Conservation (phyloP, 805 yeast genomes). For the Pichia cephalocereana region DNA sequence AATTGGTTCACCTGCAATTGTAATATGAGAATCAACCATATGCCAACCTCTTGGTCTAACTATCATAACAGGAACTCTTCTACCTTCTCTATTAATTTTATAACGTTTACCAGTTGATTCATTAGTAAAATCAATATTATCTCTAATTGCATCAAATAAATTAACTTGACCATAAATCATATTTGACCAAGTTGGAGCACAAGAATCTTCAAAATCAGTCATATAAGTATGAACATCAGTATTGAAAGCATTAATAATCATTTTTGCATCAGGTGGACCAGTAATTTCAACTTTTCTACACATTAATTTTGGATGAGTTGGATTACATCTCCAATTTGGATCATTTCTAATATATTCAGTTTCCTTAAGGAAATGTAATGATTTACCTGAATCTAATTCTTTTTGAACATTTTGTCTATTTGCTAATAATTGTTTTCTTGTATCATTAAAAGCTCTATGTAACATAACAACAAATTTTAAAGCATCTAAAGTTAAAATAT, state of each 20-base stretch:
- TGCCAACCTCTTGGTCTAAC: constrained; percentile 91
- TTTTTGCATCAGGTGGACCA: constrained; percentile 78
- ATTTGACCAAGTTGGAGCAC: constrained; percentile 78
- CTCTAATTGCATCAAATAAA: constrained; percentile 66
- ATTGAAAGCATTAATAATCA: constrained; percentile 76
- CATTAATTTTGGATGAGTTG: constrained; percentile 61
- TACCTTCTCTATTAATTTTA: constrained; percentile 34
- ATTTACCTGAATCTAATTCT: constrained; percentile 50
- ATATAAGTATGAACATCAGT: constrained; percentile 73
- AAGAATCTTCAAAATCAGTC: constrained; percentile 82
- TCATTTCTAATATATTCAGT: constrained; percentile 64
- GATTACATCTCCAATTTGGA: constrained; percentile 67
- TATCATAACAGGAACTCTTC: constrained; percentile 65
- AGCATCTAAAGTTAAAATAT: constrained; percentile 49
- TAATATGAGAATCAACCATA: constrained; percentile 62
- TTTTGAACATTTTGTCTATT: constrained; percentile 56
- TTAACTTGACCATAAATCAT: constrained; percentile 76
- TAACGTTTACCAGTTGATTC: constrained; percentile 30
- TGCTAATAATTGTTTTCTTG: constrained; percentile 48
- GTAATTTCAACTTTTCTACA: constrained; percentile 77
- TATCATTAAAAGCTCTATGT: constrained; percentile 62
- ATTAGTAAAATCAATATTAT: constrained; percentile 45
- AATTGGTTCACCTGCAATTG: constrained; percentile 67
- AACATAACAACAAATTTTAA: constrained; percentile 61
- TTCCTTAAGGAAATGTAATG: constrained; percentile 57